Percentiles rank a stretch among this genome's conserved stretches.
These are phyloP conservation scores for Pseudogymnoascus sp. DNA, from an alignment of 2,329 filamentous ascomycete genomes.

Conservation along the genomic window DNA sequence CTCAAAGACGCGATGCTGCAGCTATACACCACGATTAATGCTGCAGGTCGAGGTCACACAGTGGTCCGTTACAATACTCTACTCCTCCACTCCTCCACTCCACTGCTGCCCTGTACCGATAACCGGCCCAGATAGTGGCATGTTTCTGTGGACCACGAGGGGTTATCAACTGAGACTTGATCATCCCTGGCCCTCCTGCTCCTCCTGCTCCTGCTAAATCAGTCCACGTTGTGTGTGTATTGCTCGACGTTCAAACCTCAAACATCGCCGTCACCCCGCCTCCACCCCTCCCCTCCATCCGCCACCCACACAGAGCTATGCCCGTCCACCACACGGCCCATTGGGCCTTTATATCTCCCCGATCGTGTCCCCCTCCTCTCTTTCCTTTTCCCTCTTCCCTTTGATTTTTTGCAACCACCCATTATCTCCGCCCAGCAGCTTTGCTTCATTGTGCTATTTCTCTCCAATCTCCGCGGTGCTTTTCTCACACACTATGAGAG, in stretches of 20 bases:
- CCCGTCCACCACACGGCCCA: not conserved
- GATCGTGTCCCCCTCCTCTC: not conserved
- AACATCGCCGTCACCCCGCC: not conserved
- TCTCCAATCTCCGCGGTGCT: not conserved
- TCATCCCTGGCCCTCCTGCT: not conserved
- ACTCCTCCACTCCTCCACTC: no score
- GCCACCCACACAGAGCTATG: conserved; percentile 5
- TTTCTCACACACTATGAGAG: conserved; percentile 44
- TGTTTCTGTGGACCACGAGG: not conserved
- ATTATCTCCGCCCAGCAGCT: not conserved
- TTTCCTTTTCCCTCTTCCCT: not conserved
- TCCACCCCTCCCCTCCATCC: not conserved
- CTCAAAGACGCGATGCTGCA: not conserved
- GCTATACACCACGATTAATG: not conserved
- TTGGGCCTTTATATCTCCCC: conserved; percentile 5
- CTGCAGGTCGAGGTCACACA: not conserved
- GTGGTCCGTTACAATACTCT: not conserved
- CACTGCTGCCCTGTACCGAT: not conserved
- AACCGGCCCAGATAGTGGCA: conserved; percentile 1
- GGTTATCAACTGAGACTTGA: not conserved
- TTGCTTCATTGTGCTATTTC: not conserved
- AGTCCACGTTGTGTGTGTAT: conserved; percentile 7
- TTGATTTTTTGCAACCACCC: not conserved
- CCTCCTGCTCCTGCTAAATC: not conserved
- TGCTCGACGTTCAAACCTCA: conserved; percentile 5